Base-by-base conservation (phyloP, 306 rosid species). In the Morella rubra region DNA sequence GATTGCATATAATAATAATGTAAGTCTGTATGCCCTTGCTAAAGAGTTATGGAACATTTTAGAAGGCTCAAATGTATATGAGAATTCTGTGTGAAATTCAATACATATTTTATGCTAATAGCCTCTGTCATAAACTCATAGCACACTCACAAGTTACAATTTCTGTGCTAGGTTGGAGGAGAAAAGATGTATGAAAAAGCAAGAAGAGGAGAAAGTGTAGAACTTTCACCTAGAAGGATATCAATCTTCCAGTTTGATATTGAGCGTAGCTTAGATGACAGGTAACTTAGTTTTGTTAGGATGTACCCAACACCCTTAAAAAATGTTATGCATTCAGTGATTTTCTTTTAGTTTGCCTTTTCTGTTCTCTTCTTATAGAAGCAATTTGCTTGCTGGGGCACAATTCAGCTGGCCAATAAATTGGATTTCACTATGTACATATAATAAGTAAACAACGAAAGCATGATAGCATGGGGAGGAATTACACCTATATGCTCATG, bases 131-230 rank as follows among this genome's bases (percentile, higher is more conserved):
- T 58, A 12, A 1, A 41, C 15, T n/a, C 71, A 68, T 62, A 0
- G 75, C 74, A 45, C 76, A 37, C 76, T 79, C 80, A 80, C 81
- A 60, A 51, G 50, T 67, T 76, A 56, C 76, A 71, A 12, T 75
- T 78, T 41, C 77, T 73, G 54, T 86, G 71, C 59, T 62, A 95
- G 98, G 95, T 95, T 52, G 98, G 98, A 80, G 98, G 98, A 55
- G 98, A 95, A 83, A 95, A 78, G 81, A 77, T 95, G 97, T 95
- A 95, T 73, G 97, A 95, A 46, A 95, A 92, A 83, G 98, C 98
- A 84, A 92, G 98, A 85, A 89, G 93, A 82, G 98, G 98, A 77
- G 97, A 95, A 85, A 95, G 91, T 81, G 85, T 92, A 44, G 98
- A 95, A 78, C 98, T 95, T 73, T 86, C 98, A 16, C 96, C 98